Evolutionary conservation across 768 basidiomycete genomes (phyloP).

Genomic region (Xerocomus spinulosus): DNA sequence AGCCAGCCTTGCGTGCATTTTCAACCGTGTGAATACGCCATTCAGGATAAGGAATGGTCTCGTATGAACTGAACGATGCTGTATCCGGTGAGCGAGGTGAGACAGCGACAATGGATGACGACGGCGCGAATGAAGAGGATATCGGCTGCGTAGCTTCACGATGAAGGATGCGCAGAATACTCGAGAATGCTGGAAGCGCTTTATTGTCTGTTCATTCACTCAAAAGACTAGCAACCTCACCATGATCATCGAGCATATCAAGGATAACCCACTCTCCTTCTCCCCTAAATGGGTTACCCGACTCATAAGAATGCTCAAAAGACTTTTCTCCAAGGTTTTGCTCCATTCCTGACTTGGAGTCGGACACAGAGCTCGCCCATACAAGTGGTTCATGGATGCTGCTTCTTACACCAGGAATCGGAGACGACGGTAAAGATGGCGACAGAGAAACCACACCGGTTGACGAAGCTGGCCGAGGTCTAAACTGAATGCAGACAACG

Average conservation of each 20-base stretch:
- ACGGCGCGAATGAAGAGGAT: slow-evolving; percentile 40
- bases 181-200: slow-evolving; percentile 38
- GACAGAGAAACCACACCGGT: slow-evolving; percentile 12
- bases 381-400: slow-evolving; percentile 1
- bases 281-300: slow-evolving; percentile 8
- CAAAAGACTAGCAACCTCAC: slow-evolving; percentile 18
- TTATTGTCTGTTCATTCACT: not conserved
- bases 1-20: slow-evolving; percentile 51
- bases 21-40: slow-evolving; percentile 53
- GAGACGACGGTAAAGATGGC: slow-evolving; percentile 24
- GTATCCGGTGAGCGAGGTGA: slow-evolving; percentile 31
- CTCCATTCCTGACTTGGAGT: slow-evolving; percentile 4
- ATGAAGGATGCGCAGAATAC: slow-evolving; percentile 51
- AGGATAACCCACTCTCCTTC: slow-evolving; percentile 49
- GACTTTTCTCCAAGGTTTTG: not conserved
- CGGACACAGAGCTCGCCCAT: not conserved
- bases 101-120: slow-evolving; percentile 54
- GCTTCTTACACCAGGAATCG: slow-evolving; percentile 12
- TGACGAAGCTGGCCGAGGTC: not conserved
- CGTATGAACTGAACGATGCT: slow-evolving; percentile 26
- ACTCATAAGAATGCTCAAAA: not conserved
- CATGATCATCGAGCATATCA: slow-evolving; percentile 47
- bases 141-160: slow-evolving; percentile 35
- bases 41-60: slow-evolving; percentile 56
- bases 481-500: slow-evolving; percentile 43